Evolutionary conservation across 164 flowering plant species (phyloP).

Genomic region (Dillenia suffruticosa): DNA sequence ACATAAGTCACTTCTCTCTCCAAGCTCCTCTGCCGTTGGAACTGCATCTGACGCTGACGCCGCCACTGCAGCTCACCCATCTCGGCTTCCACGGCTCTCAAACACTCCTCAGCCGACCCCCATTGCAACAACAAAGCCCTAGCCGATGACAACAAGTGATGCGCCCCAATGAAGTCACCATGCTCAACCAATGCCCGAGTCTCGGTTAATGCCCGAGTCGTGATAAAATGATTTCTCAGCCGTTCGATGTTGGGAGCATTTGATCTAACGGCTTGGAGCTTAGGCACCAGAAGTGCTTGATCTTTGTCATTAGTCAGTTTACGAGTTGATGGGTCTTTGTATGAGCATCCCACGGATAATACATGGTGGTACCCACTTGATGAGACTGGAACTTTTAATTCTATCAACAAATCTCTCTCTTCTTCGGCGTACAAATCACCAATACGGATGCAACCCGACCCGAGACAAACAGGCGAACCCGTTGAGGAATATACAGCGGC

Average conservation of each 20-base stretch:
- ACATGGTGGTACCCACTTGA: conserved; percentile 40
- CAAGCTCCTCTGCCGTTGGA: not conserved
- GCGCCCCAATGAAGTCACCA: conserved; percentile 38
- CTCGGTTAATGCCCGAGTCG: conserved; percentile 58
- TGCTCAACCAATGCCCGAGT: conserved; percentile 34
- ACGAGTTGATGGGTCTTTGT: conserved; percentile 40
- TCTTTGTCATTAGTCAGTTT: conserved; percentile 25
- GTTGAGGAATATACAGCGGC: conserved; percentile 33
- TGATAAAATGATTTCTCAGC: conserved; percentile 41
- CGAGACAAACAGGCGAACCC: conserved; percentile 28
- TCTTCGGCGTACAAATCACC: conserved; percentile 51
- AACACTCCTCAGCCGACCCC: conserved; percentile 30
- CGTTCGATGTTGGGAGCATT: conserved; percentile 30
- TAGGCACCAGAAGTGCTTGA: conserved; percentile 28
- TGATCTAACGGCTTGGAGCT: conserved; percentile 38
- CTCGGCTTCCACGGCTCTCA: conserved; percentile 49
- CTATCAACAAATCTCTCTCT: conserved; percentile 53
- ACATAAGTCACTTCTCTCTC: conserved; percentile 5
- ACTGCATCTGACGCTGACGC: conserved; percentile 16
- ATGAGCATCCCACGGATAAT: conserved; percentile 35
- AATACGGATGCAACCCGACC: conserved; percentile 30
- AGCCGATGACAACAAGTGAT: conserved; percentile 47
- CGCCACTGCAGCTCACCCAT: conserved; percentile 36
- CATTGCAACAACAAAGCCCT: conserved; percentile 35
- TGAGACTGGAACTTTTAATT: conserved; percentile 42